Base-by-base conservation (phyloP, 257 asterid genomes). In the Voacanga thouarsii region DNA sequence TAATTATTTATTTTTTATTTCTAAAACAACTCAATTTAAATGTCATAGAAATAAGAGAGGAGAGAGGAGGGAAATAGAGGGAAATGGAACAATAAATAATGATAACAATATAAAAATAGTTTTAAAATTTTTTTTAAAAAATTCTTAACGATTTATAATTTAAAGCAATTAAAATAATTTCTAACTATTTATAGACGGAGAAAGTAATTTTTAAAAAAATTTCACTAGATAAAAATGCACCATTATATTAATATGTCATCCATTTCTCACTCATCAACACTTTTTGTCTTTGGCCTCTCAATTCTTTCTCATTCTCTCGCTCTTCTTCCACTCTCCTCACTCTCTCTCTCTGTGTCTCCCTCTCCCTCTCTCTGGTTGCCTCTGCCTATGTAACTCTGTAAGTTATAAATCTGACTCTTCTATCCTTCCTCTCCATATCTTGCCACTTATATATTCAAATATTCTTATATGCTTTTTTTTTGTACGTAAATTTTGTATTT, bases 281-380 rank as follows among this genome's bases (percentile, higher is more conserved):
- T 72, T 72, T 79, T 61, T 79, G 74, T 79, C 78, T 63, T 61
- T 63, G 78, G 37, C 78, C 50, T 53, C 68, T 1, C 70, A 30
- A 45, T 45, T 74, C 74, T 63, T 57, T 33, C 55, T 28, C 53
- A 7, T 47, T 39, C 30, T 18, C 74, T 45, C 23, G 24, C 37
- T 50, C 49, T 69, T 63, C 67, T 64, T 79, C 49, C 68, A 37
- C 77, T 68, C 77, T 80, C 77, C 77, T 80, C 77, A 23, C 74
- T 44, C 75, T 12, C 24, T 5, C 44, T 7, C 19, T 59, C 51
- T 55, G n/a, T n/a, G n/a, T n/a, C 75, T 55, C 60, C 9, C 71
- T 66, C 39, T 44, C 77, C 24, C 67, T 70, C 77, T 21, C 19
- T 28, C 44, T 14, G 24, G 30, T 28, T 57, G 39, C 15, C 37